These are phyloP conservation scores for Stemphylium vesicarium DNA, from an alignment of 2,329 filamentous ascomycete species.

Conservation along the genomic window DNA sequence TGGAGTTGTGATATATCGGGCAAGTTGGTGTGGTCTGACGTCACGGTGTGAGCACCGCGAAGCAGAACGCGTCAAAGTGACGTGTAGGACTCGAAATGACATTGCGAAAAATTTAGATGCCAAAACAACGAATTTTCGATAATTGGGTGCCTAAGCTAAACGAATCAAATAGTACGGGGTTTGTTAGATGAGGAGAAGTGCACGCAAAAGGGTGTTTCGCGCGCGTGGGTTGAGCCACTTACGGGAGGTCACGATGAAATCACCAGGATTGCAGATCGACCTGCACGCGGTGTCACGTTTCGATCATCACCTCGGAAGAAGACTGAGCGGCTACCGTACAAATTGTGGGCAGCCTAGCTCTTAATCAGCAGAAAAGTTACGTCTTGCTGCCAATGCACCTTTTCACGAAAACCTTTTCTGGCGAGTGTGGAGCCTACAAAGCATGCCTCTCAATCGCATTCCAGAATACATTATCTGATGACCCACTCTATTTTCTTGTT, in stretches of 20 bases:
- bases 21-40: constrained; percentile 29
- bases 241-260: constrained; percentile 14
- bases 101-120: constrained; percentile 7
- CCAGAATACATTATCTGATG: too few species aligned
- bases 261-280: constrained; percentile 7
- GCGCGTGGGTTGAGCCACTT: not conserved
- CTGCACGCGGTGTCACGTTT: constrained; percentile 14
- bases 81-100: constrained; percentile 14
- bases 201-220: not conserved
- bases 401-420: too few species aligned
- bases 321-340: not conserved
- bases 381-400: too few species aligned
- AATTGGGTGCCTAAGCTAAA: not conserved
- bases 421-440: too few species aligned
- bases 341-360: too few species aligned
- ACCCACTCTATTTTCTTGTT: too few species aligned
- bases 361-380: too few species aligned
- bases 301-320: not conserved
- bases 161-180: constrained; percentile 1
- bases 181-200: not conserved
- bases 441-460: too few species aligned
- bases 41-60: constrained; percentile 24
- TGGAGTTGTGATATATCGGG: constrained; percentile 25
- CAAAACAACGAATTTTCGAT: not conserved
- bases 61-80: constrained; percentile 30